Evolutionary conservation across 192 early-diverging fungal species (phyloP), one percentile per base, ranked within the genome.

Genomic region (Backusella psychrophila): DNA sequence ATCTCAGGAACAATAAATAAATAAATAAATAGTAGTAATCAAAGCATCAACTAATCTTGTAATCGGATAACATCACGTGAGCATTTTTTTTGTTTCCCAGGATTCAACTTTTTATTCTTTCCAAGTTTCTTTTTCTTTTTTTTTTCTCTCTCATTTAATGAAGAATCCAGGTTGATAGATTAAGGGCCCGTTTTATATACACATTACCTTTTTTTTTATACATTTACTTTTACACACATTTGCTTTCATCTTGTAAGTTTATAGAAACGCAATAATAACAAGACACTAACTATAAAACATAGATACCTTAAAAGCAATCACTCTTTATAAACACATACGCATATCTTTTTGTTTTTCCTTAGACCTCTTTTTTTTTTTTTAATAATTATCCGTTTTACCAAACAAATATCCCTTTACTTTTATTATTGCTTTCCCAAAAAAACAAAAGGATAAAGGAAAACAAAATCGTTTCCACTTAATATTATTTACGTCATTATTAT

Each of bases 81-180:
- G 4, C 2, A n/a, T n/a, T 6, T 49, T 17, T 49, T 49, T 49
- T 19, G 1, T 49, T 49, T 49, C 46, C 46, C 46, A 49, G 46
- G 46, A 49, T 49, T 19, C 46, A 49, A 49, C 46, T 44, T 44
- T 5, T 5, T 49, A 17, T 49, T n/a, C 17, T 49, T 49, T 49
- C 17, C 17, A 19, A 19, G 17, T 71, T 46, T 46, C 44, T 71
- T 46, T 71, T 71, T 46, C 29, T 52, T 8, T 31, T 71, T 39
- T 71, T 49, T 31, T 38, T 38, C 6, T 29, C 8, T 44, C 15
- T 49, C 46, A 49, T 44, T 71, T 71, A 39, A 71, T 71, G 70
- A 71, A 46, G 41, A 44, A 71, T 71, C 70, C 70, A 29, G 70
- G 70, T 44, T 71, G 70, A 71, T 35, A 35, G 31, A 35, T 67